A percentile compares a stretch with the other conserved stretches of the same genome.
phyloP scores from a whole-genome alignment of 1,284 basidiomycete genomes.

The Inonotus hispidus region DNA sequence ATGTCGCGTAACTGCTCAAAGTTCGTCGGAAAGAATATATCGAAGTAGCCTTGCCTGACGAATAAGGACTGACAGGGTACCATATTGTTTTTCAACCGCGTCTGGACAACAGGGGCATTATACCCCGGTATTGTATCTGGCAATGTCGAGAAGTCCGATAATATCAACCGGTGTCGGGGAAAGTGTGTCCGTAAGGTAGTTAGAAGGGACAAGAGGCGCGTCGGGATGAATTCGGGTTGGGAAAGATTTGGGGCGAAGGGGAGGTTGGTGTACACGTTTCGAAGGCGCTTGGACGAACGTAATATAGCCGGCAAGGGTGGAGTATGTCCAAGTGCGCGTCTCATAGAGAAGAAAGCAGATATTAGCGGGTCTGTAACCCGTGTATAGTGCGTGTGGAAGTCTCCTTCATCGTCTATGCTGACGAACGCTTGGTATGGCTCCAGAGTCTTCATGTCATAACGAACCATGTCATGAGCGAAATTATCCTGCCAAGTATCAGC shows the following conservation, averaged over 20 bases:
- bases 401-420: constrained; percentile 75
- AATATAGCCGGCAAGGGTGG: constrained; percentile 56
- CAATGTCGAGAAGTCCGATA: constrained; percentile 88
- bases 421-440: constrained; percentile 84
- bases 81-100: constrained; percentile 78
- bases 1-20: constrained; percentile 83
- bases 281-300: constrained; percentile 46
- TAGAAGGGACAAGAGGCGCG: constrained; percentile 83
- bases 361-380: constrained; percentile 85
- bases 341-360: constrained; percentile 61
- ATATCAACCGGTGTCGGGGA: constrained; percentile 85
- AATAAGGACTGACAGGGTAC: constrained; percentile 88
- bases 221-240: constrained; percentile 88
- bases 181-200: constrained; percentile 81
- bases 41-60: constrained; percentile 95
- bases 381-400: constrained; percentile 84
- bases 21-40: constrained; percentile 98
- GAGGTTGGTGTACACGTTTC: constrained; percentile 60
- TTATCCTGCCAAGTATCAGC: constrained; percentile 65
- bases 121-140: constrained; percentile 83
- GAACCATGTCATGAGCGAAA: constrained; percentile 93
- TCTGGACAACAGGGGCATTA: constrained; percentile 96
- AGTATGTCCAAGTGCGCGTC: constrained; percentile 48
- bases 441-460: constrained; percentile 77
- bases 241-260: constrained; percentile 94